Percentiles rank a stretch among this genome's conserved stretches.
These are phyloP conservation scores for Microcyclospora tardicrescens DNA, from an alignment of 2,329 filamentous ascomycete genomes.

Conservation along the genomic window DNA sequence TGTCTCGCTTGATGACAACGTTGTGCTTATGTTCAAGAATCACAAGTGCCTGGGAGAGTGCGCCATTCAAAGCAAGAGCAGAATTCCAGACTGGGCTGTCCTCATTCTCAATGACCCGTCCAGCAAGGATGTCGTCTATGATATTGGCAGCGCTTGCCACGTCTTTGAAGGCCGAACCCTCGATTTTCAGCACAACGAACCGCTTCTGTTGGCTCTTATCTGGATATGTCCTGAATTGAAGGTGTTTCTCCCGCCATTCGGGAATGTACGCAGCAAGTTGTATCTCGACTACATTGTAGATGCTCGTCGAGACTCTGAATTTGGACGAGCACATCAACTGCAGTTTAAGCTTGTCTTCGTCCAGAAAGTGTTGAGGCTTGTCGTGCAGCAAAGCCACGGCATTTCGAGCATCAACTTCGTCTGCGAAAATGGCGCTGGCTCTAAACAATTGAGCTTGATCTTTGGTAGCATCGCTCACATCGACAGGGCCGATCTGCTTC, in stretches of 20 bases:
- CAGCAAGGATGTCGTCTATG: constrained; percentile 1
- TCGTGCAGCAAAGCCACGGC: constrained; percentile 1
- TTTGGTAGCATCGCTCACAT: neutral
- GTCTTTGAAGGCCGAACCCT: neutral
- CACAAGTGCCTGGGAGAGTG: neutral
- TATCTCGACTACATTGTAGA: constrained; percentile 4
- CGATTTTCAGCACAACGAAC: constrained; percentile 3
- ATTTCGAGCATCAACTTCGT: constrained; percentile 3
- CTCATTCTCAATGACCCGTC: constrained; percentile 1
- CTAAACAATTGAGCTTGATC: neutral
- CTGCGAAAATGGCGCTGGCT: constrained; percentile 1
- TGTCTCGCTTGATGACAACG: neutral
- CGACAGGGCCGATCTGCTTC: neutral
- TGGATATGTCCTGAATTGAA: constrained; percentile 1
- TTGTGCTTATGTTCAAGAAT: neutral
- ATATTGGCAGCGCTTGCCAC: constrained; percentile 1
- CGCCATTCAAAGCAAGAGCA: neutral
- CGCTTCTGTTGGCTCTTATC: neutral
- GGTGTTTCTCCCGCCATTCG: neutral
- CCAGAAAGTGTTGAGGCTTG: neutral
- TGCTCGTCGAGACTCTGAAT: neutral
- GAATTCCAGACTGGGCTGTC: neutral
- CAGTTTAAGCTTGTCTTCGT: constrained; percentile 1
- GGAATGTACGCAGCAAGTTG: constrained; percentile 1
- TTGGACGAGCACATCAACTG: constrained; percentile 2